Evolutionary conservation across 2,329 filamentous ascomycete genomes (phyloP).

Genomic region (Cladosporium velox): DNA sequence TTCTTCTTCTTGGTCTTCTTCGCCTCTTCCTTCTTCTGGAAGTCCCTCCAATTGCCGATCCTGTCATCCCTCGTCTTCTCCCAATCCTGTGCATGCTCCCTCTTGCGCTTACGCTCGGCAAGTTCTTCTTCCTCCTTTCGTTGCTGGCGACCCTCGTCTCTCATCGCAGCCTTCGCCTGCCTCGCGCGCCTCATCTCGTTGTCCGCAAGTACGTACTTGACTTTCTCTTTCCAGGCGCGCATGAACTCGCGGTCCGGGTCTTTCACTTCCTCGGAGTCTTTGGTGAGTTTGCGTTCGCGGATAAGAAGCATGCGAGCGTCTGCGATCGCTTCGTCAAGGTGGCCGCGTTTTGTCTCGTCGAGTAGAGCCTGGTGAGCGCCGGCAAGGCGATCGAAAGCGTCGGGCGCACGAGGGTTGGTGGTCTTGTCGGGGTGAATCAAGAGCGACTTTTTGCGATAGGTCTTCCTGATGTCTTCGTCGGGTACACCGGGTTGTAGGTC

Average conservation of each 20-base stretch:
- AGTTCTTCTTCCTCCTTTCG: constrained; percentile 81
- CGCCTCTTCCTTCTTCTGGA: constrained; percentile 63
- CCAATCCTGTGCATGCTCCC: constrained; percentile 94
- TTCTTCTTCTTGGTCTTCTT: constrained; percentile 22
- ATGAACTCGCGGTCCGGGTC: constrained; percentile 72
- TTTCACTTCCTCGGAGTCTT: constrained; percentile 83
- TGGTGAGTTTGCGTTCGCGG: constrained; percentile 89
- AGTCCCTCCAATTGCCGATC: constrained; percentile 92
- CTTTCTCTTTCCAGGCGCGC: constrained; percentile 85
- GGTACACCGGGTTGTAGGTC: constrained; percentile 94
- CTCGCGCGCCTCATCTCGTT: constrained; percentile 82
- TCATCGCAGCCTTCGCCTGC: constrained; percentile 91
- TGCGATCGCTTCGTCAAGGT: constrained; percentile 90
- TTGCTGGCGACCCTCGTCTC: constrained; percentile 91
- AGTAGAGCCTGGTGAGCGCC: constrained; percentile 90
- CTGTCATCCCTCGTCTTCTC: constrained; percentile 87
- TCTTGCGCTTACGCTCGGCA: constrained; percentile 61
- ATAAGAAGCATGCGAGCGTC: constrained; percentile 95
- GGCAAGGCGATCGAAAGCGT: constrained; percentile 94
- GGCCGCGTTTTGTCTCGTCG: constrained; percentile 87
- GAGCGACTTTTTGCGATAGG: constrained; percentile 96
- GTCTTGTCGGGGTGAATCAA: constrained; percentile 99
- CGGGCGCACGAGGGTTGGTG: constrained; percentile 82
- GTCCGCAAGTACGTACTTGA: constrained; percentile 85
- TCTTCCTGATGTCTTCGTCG: constrained; percentile 91